phyloP scores from a whole-genome alignment of 306 rosid genomes.

The Heteromeles arbutifolia region DNA sequence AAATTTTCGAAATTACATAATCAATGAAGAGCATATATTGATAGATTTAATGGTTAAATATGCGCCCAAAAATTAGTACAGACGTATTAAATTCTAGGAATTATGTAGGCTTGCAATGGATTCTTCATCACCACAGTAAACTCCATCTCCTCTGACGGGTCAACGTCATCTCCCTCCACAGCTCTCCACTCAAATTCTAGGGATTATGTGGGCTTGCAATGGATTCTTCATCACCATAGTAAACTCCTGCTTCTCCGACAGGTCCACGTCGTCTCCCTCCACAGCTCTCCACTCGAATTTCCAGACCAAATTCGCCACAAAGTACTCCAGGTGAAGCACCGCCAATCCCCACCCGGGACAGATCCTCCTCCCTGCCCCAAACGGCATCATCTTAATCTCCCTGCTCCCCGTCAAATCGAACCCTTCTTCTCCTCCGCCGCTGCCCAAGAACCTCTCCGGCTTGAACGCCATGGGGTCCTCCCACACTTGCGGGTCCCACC shows the following conservation, averaged over 20 bases:
- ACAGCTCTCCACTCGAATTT: conserved; percentile 13
- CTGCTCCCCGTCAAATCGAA: conserved; percentile 12
- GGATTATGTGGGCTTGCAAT: conserved; percentile 1
- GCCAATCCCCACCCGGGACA: conserved; percentile 20
- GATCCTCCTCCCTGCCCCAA: conserved; percentile 25
- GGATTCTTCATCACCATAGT: conserved; percentile 30
- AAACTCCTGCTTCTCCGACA: conserved; percentile 24
- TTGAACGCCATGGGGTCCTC: conserved; percentile 24
- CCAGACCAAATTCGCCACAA: conserved; percentile 25
- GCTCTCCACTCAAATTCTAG: too few species aligned
- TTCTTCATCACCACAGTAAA: too few species aligned
- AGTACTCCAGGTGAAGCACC: conserved; percentile 28
- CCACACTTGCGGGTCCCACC: conserved; percentile 30
- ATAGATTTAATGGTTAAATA: too few species aligned
- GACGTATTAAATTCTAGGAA: too few species aligned
- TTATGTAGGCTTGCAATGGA: too few species aligned
- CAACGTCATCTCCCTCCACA: too few species aligned
- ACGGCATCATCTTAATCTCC: conserved; percentile 33
- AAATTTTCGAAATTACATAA: too few species aligned
- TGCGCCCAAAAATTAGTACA: too few species aligned
- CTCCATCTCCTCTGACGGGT: too few species aligned
- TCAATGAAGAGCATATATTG: too few species aligned
- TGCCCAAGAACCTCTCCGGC: conserved; percentile 22
- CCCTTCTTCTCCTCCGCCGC: neutral
- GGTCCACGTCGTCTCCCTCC: neutral